These are phyloP conservation scores for Chytridium lagenaria DNA, from an alignment of 371 early-diverging fungal species.

Conservation along the genomic window DNA sequence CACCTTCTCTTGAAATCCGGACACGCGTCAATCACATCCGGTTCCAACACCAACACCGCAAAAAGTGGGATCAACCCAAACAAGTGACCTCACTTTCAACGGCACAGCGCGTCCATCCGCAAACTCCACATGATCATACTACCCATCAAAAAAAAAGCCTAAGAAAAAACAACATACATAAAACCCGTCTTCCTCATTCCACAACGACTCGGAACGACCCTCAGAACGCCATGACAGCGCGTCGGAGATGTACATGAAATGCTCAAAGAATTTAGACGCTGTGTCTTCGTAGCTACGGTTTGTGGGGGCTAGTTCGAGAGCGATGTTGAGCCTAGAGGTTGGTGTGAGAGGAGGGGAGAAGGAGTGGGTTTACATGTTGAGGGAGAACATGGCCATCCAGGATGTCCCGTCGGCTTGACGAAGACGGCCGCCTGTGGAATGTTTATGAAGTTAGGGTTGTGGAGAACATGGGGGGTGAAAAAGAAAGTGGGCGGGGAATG, in stretches of 20 bases:
- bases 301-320: constrained; percentile 31
- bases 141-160: not conserved
- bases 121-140: constrained; percentile 54
- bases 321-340: constrained; percentile 25
- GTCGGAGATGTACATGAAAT: constrained; percentile 59
- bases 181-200: constrained; percentile 54
- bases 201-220: constrained; percentile 48
- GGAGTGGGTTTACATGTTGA: constrained; percentile 23
- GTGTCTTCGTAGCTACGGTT: constrained; percentile 31
- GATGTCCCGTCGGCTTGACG: constrained; percentile 58
- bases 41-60: constrained; percentile 37
- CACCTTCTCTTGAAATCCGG: constrained; percentile 35
- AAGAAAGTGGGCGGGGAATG: too few species aligned
- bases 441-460: too few species aligned
- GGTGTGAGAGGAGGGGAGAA: not conserved
- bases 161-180: constrained; percentile 25
- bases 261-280: constrained; percentile 53
- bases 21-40: constrained; percentile 25
- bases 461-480: too few species aligned
- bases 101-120: constrained; percentile 48
- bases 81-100: constrained; percentile 42
- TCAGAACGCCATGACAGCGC: constrained; percentile 38
- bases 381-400: constrained; percentile 51
- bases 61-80: constrained; percentile 40
- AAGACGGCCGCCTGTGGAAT: constrained; percentile 49